Percentiles rank a stretch among this genome's conserved stretches.
Conservation (phyloP, 257 asterid genomes). For the Fraxinus quadrangulata region DNA sequence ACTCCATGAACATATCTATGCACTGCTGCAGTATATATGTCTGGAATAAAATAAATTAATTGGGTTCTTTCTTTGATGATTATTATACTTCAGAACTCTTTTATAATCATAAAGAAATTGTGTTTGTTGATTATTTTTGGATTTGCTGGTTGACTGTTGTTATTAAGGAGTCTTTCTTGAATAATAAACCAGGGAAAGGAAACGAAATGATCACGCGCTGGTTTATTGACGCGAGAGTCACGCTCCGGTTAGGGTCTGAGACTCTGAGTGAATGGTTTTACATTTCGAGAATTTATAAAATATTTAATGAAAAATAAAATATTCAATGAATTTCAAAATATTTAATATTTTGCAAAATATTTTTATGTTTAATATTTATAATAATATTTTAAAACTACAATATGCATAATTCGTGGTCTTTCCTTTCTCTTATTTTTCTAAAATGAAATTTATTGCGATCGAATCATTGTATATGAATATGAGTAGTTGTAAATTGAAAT, state of each 20-base stretch:
- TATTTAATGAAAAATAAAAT: too few species aligned
- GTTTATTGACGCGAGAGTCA: not conserved
- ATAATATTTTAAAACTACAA: too few species aligned
- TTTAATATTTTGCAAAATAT: too few species aligned
- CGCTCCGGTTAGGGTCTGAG: not conserved
- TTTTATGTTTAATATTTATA: too few species aligned
- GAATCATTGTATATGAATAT: too few species aligned
- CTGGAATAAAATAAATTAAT: not conserved
- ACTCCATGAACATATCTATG: constrained; percentile 1
- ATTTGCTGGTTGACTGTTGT: constrained; percentile 37
- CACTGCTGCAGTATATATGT: constrained; percentile 11
- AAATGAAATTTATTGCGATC: too few species aligned
- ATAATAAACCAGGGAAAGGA: not conserved
- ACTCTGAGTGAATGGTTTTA: too few species aligned
- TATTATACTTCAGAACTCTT: not conserved
- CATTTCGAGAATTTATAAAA: too few species aligned
- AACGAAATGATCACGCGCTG: constrained; percentile 2
- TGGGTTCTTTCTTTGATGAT: not conserved
- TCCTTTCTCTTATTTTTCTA: too few species aligned
- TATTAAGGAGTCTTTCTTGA: not conserved
- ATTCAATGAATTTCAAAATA: too few species aligned
- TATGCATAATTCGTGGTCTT: too few species aligned
- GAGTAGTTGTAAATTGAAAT: too few species aligned
- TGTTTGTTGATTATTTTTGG: constrained; percentile 31
- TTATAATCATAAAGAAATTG: not conserved